Evolutionary conservation across 108 stramenopile genomes (phyloP).

Genomic region (Pseudonitzschia delicatissima): DNA sequence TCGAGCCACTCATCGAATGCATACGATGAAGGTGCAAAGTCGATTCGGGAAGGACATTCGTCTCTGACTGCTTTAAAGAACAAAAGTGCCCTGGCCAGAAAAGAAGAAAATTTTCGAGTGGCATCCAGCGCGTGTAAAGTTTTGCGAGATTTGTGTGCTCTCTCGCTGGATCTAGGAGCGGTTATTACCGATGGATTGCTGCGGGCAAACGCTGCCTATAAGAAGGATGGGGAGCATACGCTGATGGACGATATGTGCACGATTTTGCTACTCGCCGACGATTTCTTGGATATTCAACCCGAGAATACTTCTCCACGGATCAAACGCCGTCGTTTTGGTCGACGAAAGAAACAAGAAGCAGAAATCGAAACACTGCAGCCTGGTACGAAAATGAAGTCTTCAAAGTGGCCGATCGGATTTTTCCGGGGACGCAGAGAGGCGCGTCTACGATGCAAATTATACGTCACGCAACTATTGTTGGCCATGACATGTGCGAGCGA

Average conservation of each 20-base stretch:
- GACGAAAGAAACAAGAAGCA: not conserved
- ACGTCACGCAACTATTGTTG: constrained; percentile 71
- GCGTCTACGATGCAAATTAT: constrained; percentile 62
- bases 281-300: constrained; percentile 12
- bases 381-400: not conserved
- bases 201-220: constrained; percentile 51
- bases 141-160: constrained; percentile 71
- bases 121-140: constrained; percentile 75
- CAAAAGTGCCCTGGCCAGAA: constrained; percentile 19
- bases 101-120: constrained; percentile 58
- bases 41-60: constrained; percentile 20
- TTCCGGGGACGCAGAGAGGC: constrained; percentile 29
- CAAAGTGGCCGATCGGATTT: constrained; percentile 8
- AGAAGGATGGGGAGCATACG: not conserved
- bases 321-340: not conserved
- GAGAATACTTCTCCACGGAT: constrained; percentile 1
- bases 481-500: constrained; percentile 80
- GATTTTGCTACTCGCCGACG: constrained; percentile 60
- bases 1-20: constrained; percentile 67
- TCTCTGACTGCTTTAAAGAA: constrained; percentile 19
- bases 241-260: constrained; percentile 53
- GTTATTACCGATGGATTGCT: constrained; percentile 78
- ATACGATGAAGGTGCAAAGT: constrained; percentile 64
- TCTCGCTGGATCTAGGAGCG: constrained; percentile 64
- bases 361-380: not conserved